Evolutionary conservation across 768 basidiomycete genomes (phyloP).

Genomic region (Lactarius akahatsu): DNA sequence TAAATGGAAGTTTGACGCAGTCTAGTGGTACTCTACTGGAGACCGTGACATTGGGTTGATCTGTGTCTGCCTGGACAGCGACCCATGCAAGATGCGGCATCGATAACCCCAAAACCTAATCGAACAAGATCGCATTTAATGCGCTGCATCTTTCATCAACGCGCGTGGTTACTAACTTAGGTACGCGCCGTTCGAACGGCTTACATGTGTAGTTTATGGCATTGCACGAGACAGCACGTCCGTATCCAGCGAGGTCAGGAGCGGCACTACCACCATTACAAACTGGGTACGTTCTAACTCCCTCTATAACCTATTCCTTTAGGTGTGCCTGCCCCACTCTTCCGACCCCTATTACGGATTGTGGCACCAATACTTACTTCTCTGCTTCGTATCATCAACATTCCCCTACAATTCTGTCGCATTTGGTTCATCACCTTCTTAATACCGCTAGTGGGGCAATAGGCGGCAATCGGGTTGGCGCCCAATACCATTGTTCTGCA

Average conservation of each 20-base stretch:
- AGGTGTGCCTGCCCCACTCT: slow-evolving; percentile 30
- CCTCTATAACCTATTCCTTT: not conserved
- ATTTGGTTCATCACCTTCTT: not conserved
- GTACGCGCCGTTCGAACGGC: slow-evolving; percentile 35
- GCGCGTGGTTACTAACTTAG: not conserved
- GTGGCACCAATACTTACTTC: not conserved
- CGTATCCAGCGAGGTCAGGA: slow-evolving; percentile 18
- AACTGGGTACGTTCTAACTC: slow-evolving; percentile 23
- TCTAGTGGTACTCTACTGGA: too few relatives aligned
- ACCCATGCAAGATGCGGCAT: too few relatives aligned
- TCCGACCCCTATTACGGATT: slow-evolving; percentile 29
- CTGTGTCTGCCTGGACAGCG: too few relatives aligned
- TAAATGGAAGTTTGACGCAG: too few relatives aligned
- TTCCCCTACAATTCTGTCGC: not conserved
- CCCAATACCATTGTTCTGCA: slow-evolving; percentile 24
- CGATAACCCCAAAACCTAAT: too few relatives aligned
- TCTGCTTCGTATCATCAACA: not conserved
- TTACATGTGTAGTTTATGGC: slow-evolving; percentile 38
- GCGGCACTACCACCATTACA: slow-evolving; percentile 25
- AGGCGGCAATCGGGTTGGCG: not conserved
- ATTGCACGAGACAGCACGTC: slow-evolving; percentile 27
- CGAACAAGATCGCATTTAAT: too few relatives aligned
- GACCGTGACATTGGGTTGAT: too few relatives aligned
- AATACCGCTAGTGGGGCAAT: not conserved
- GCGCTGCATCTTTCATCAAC: too few relatives aligned